Evolutionary conservation across 2,329 filamentous ascomycete genomes (phyloP), one percentile per base, ranked within the genome.

Genomic region (Colletotrichum sp.): DNA sequence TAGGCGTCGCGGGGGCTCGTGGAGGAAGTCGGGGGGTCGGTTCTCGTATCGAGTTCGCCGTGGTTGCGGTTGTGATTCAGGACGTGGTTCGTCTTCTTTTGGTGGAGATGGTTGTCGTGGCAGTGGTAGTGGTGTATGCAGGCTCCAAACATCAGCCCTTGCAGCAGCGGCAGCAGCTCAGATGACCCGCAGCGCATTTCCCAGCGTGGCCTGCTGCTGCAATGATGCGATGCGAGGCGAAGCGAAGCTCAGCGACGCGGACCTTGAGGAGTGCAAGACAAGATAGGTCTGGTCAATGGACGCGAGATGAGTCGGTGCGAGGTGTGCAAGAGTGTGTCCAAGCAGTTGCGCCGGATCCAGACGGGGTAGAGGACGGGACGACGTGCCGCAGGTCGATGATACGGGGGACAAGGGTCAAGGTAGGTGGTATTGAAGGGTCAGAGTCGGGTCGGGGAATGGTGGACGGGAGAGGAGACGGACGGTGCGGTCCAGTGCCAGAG

Each of bases 321-420:
- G 30, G 52, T 69, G 69, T 59, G 69, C 64, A 67, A 62, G 16
- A 60, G 36, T 62, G 69, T 44, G 70, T 69, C 57, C 34, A 49
- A 64, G 71, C 69, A 69, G 39, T 74, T 69, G 73, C 73, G 73
- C 73, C 63, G 70, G 74, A 73, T 76, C 74, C 59, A 71, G 59
- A 77, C 64, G 71, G 74, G 70, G 69, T 67, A 68, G 70, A 77
- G 71, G 71, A 70, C 74, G 74, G 74, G 74, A 77, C 70, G 74
- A 76, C 71, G 70, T 77, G 74, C 74, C 64, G 71, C 71, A 71
- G 62, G 74, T 75, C 74, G 74, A 75, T 63, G 74, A 75, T 77
- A 77, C 71, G 52, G 73, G 69, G 71, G 55, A 77, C 74, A 75
- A 77, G 74, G 74, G 74, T 77, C 73, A 75, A 75, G 74, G 74